Conservation (phyloP, 2,329 filamentous ascomycete species). For the Fusarium annulatum region DNA sequence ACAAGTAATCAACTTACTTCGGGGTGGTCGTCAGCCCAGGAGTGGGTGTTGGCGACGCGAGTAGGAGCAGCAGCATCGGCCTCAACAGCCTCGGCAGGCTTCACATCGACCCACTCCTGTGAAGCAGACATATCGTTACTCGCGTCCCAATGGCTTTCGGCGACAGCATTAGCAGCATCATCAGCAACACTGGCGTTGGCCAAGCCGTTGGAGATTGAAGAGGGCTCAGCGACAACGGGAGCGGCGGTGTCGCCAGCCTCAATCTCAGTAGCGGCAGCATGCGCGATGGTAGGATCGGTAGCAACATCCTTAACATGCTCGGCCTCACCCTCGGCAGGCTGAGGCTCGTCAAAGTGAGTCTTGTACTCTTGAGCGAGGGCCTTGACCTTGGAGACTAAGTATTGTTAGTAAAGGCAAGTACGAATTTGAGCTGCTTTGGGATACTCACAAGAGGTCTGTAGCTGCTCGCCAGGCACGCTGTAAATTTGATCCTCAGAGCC, state of each 20-base stretch:
- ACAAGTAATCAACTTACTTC: slow-evolving; percentile 54
- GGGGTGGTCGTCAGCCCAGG: slow-evolving; percentile 85
- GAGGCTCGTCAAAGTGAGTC: slow-evolving; percentile 52
- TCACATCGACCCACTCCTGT: slow-evolving; percentile 77
- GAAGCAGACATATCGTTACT: slow-evolving; percentile 57
- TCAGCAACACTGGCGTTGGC: slow-evolving; percentile 64
- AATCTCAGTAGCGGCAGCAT: slow-evolving; percentile 76
- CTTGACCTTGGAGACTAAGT: slow-evolving; percentile 53
- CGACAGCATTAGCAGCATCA: slow-evolving; percentile 68
- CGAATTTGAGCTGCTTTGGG: background rate
- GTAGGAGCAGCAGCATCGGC: slow-evolving; percentile 73
- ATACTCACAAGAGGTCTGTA: slow-evolving; percentile 79
- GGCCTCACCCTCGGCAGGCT: slow-evolving; percentile 48
- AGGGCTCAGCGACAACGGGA: slow-evolving; percentile 54
- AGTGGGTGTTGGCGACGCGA: slow-evolving; percentile 66
- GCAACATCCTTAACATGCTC: slow-evolving; percentile 49
- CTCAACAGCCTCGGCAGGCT: slow-evolving; percentile 79
- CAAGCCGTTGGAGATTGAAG: slow-evolving; percentile 54
- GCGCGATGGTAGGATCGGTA: slow-evolving; percentile 74
- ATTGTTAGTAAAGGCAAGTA: slow-evolving; percentile 32
- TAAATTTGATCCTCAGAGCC: slow-evolving; percentile 74
- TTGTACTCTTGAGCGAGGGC: slow-evolving; percentile 65
- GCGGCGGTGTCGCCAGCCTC: slow-evolving; percentile 58
- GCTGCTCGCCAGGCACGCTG: slow-evolving; percentile 71
- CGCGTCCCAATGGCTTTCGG: slow-evolving; percentile 73